These are phyloP conservation scores for Suhomyces tanzawaensis DNA, from an alignment of 805 yeast genomes.

Conservation along the genomic window DNA sequence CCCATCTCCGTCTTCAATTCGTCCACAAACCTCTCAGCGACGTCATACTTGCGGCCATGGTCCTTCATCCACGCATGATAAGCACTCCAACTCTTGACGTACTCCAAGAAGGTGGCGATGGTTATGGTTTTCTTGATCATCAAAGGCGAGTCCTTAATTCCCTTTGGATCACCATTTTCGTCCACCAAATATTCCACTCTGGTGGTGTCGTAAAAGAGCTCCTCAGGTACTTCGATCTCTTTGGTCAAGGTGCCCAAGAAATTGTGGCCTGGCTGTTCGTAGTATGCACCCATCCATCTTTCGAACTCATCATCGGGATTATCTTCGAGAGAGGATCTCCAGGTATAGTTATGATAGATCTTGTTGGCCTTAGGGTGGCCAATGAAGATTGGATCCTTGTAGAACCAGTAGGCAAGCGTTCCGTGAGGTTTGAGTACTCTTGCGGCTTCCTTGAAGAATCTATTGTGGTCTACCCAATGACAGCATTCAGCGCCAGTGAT, in stretches of 20 bases:
- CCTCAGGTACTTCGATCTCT: constrained; percentile 34
- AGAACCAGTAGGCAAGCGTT: constrained; percentile 67
- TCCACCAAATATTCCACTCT: constrained; percentile 21
- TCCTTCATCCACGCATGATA: constrained; percentile 37
- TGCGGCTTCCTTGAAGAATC: constrained; percentile 49
- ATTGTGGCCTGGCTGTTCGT: constrained; percentile 49
- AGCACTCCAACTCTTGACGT: constrained; percentile 39
- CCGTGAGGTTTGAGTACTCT: constrained; percentile 58
- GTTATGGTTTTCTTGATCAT: constrained; percentile 19
- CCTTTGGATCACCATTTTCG: constrained; percentile 13
- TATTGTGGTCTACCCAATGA: constrained; percentile 75
- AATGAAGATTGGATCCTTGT: constrained; percentile 66
- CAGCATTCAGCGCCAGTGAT: constrained; percentile 79
- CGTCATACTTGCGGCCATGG: constrained; percentile 37
- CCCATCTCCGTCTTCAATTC: constrained; percentile 43
- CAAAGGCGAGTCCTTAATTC: constrained; percentile 18
- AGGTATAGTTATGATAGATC: constrained; percentile 50
- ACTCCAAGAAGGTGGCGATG: constrained; percentile 20
- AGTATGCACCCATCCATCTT: constrained; percentile 47
- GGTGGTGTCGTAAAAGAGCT: constrained; percentile 21
- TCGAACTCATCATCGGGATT: constrained; percentile 25
- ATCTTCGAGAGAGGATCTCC: constrained; percentile 21
- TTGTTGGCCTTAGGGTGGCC: constrained; percentile 53
- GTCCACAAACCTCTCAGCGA: constrained; percentile 46
- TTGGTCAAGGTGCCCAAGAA: constrained; percentile 35